Base-by-base conservation (phyloP, 805 yeast genomes). In the Candida germanica region DNA sequence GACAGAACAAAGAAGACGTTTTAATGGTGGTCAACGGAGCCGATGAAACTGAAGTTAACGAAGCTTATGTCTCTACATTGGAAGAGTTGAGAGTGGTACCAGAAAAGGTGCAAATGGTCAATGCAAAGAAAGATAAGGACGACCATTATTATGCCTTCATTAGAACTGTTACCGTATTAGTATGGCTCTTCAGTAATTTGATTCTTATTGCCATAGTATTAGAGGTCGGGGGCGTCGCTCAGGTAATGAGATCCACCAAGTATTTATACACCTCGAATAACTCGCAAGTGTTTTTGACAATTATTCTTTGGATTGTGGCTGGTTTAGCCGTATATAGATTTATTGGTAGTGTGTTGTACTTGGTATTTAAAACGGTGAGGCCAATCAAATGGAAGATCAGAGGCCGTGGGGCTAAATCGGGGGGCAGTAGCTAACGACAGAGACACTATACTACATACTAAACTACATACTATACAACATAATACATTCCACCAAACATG, bases 241-340 rank as follows among this genome's bases (percentile, higher is more conserved):
- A 53, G 23, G 60, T 69, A 22, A n/a, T 36, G 5, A 33, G 25
- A 8, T 64, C 71, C 8, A 51, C 51, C 47, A 58, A 33, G 26
- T 52, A 53, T 39, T 58, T 54, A 36, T 56, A 56, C 26, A 50
- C 62, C 42, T 48, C 54, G 28, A 53, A 62, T 7, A 71, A 82
- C 58, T 71, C 87, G 1, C 71, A 77, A 26, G 64, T 80, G 5
- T 91, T 87, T 56, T 73, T 91, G 58, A 77, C 93, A 4, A 87
- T 91, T 20, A 82, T 91, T 30, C 67, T 91, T 47, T 91, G 98
- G 96, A 64, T 89, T 24, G 98, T 91, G 28, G 96, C 96, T 3
- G 85, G 81, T 18, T 75, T 87, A 71, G 96, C 98, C 0, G 72
- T 81, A 5, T 81, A 87, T 58, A 69, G 97, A 44, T 83, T 91